These are phyloP conservation scores for Hanseniaspora occidentalis DNA, from an alignment of 805 yeast species.

Conservation along the genomic window DNA sequence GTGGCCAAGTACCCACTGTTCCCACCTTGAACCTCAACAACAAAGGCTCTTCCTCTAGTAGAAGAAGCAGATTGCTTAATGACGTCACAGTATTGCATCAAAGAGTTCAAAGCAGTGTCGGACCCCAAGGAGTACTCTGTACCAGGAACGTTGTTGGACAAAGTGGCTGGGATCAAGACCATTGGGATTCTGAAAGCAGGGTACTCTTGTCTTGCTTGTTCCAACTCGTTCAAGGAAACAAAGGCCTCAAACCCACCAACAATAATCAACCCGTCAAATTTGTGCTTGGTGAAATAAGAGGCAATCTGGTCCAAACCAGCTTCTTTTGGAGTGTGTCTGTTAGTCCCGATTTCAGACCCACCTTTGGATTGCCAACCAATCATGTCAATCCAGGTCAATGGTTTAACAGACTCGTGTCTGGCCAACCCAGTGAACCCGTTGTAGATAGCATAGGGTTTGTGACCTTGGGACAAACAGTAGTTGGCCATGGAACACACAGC, in stretches of 20 bases:
- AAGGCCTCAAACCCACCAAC: constrained; percentile 81
- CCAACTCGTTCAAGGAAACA: constrained; percentile 55
- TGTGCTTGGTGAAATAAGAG: constrained; percentile 54
- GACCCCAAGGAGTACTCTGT: constrained; percentile 91
- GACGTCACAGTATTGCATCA: constrained; percentile 88
- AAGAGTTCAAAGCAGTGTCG: constrained; percentile 87
- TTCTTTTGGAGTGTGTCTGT: constrained; percentile 54
- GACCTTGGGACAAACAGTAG: constrained; percentile 66
- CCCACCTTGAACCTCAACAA: constrained; percentile 97
- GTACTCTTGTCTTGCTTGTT: constrained; percentile 43
- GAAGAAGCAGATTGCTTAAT: constrained; percentile 93
- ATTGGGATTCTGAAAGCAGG: constrained; percentile 89
- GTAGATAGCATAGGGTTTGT: constrained; percentile 54
- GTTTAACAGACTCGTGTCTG: constrained; percentile 46
- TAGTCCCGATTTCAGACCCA: constrained; percentile 76
- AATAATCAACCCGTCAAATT: constrained; percentile 56
- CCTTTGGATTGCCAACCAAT: constrained; percentile 65
- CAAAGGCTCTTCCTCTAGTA: constrained; percentile 85
- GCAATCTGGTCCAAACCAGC: constrained; percentile 61
- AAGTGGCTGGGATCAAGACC: constrained; percentile 88
- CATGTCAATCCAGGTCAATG: constrained; percentile 55
- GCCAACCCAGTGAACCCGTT: constrained; percentile 67
- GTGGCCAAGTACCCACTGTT: constrained; percentile 91
- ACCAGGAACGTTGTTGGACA: constrained; percentile 98
- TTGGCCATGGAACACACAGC: constrained; percentile 67